These are phyloP conservation scores for Salix exigua DNA, from an alignment of 345 rosid species.

Conservation along the genomic window DNA sequence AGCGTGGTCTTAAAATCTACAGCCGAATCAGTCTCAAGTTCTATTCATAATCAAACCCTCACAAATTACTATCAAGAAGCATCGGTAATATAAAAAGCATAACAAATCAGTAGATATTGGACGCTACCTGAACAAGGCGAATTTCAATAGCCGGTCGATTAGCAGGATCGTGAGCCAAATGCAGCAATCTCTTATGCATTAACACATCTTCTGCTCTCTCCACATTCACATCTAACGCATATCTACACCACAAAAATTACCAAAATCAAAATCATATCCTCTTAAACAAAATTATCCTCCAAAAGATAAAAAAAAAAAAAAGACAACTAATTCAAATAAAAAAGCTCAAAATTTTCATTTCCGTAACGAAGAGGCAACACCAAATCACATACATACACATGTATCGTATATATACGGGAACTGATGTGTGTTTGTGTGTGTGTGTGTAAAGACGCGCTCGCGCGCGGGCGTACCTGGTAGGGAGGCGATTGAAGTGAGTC, in stretches of 20 bases:
- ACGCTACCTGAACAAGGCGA: conserved; percentile 67
- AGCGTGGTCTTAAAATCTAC: not conserved
- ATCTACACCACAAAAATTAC: conserved; percentile 37
- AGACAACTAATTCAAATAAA: not conserved
- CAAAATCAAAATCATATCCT: not conserved
- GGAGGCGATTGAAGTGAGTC: conserved; percentile 91
- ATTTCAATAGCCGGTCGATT: conserved; percentile 56
- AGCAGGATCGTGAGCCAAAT: conserved; percentile 53
- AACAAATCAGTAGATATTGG: not conserved
- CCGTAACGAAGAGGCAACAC: not conserved
- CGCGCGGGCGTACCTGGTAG: conserved; percentile 50
- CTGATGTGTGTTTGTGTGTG: no score
- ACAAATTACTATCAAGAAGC: not conserved
- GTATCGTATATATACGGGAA: not conserved
- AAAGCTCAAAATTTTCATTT: not conserved
- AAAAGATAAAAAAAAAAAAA: not conserved
- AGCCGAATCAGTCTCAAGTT: not conserved
- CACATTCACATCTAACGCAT: conserved; percentile 94
- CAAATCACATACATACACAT: not conserved
- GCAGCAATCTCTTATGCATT: conserved; percentile 63
- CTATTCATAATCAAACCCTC: not conserved
- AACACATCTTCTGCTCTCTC: conserved; percentile 97
- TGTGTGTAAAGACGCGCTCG: no score
- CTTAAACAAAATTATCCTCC: not conserved
- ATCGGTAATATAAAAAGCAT: not conserved